Evolutionary conservation across 2,329 filamentous ascomycete genomes (phyloP), one percentile per base, ranked within the genome.

Genomic region (Neopestalotiopsis sp.): DNA sequence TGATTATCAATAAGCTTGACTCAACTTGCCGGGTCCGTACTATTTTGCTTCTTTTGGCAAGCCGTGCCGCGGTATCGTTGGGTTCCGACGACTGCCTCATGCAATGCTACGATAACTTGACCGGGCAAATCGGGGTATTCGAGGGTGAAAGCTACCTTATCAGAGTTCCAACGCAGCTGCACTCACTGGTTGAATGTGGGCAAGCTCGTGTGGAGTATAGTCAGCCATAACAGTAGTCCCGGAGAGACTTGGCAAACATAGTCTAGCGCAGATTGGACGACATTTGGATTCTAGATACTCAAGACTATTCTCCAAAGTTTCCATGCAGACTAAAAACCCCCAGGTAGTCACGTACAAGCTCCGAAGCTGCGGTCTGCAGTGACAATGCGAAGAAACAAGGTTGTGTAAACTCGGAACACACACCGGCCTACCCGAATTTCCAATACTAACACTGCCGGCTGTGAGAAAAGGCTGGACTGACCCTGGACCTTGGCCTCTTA

Each of bases 401-500:
- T 38, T 38, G 34, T 38, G 1, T 5, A 28, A 4, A n/a, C 49
- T 56, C 49, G 49, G 49, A 56, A 56, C 17, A 14, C n/a, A 20
- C 13, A 28, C 20, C 57, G 57, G 38, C 2, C 4, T n/a, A 9
- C 34, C 34, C 34, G 34, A 38, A 28, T 10, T 38, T 38, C 34
- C 34, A 38, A 7, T 38, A 10, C 1, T 5, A 38, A 28, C 10
- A 3, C 32, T 32, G 24, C 20, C 30, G n/a, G 57, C 28, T 6
- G 57, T 20, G 30, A 0, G 3, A 28, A 28, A 14, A 59, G n/a
- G 49, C 20, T 40, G 28, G 38, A n/a, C 9, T 5, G 7, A 17
- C 59, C 59, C 59, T 17, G 59, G 59, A 42, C 38, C 28, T 3
- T 62, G 59, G 28, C 34, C 10, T 38, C 59, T 62, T 62, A 62